Evolutionary conservation across 2,329 filamentous ascomycete genomes (phyloP), one percentile per base, ranked within the genome.

Genomic region (Microascus cirrosus): DNA sequence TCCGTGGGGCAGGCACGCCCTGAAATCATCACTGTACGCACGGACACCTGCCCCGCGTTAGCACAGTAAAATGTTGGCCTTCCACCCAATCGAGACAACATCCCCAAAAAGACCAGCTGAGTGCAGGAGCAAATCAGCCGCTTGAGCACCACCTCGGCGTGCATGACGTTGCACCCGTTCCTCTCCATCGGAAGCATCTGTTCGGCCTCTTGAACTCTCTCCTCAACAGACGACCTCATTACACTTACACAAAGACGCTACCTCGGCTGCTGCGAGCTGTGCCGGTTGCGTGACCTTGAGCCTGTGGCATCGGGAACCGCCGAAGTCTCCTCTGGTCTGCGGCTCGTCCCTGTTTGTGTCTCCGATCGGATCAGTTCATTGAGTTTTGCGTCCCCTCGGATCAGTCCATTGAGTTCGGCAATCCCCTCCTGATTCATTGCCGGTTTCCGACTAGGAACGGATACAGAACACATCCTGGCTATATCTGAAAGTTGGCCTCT

Each of bases 91-190:
- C 28, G 28, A 39, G 22, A 55, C 53, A 55, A 39, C 35, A 39
- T 32, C 54, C 28, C 4, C 28, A 32, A 32, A 4, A 32, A 32
- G 28, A 8, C 28, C 36, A n/a, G 4, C 36, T 42, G 36, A 42
- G 36, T 13, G n/a, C 45, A 20, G 45, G 22, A 50, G 45, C 55
- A 39, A n/a, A 53, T 55, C 36, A 54, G 28, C 32, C 42, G 24
- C 8, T 20, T 32, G 18, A 20, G 42, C 32, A 48, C 20, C n/a
- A 39, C 32, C 48, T 57, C 55, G 55, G 55, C 48, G 20, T 42
- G 48, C 45, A 57, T 57, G 55, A 57, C 48, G 55, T 57, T 57
- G 53, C 55, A 57, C 22, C 42, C 45, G 48, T 34, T 18, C 25
- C 10, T 20, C 20, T 8, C 11, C 13, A 8, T 22, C 45, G 11